These are phyloP conservation scores for Phragmites australis DNA, from an alignment of 176 grass and related monocot species.

Conservation along the genomic window DNA sequence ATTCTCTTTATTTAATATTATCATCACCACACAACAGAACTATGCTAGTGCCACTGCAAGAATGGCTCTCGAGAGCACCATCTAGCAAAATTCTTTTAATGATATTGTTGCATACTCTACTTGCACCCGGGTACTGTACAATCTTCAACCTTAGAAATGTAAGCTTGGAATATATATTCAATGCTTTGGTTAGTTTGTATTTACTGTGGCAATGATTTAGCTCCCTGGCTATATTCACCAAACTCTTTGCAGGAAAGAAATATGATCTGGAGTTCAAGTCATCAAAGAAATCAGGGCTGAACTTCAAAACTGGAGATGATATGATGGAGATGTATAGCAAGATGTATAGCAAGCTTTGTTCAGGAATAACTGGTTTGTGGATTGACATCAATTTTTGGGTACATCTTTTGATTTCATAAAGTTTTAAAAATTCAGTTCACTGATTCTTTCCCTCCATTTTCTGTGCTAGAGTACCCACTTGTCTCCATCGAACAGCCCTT, in stretches of 20 bases:
- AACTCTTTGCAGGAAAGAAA: conserved; percentile 76
- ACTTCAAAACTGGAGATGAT: conserved; percentile 87
- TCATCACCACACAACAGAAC: background rate
- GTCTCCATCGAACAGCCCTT: conserved; percentile 92
- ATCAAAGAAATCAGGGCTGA: conserved; percentile 60
- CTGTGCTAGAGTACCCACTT: conserved; percentile 77
- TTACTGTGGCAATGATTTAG: conserved; percentile 19
- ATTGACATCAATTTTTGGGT: background rate
- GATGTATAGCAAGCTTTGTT: conserved; percentile 79
- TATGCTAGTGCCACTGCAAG: background rate
- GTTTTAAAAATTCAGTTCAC: background rate
- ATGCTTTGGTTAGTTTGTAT: conserved; percentile 9
- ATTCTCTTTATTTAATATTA: conserved; percentile 2
- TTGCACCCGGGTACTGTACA: background rate
- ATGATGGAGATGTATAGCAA: conserved; percentile 96
- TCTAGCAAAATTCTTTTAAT: conserved; percentile 24
- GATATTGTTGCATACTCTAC: conserved; percentile 1
- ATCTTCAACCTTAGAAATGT: conserved; percentile 34
- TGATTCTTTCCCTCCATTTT: conserved; percentile 29
- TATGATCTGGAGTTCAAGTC: conserved; percentile 90
- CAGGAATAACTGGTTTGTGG: conserved; percentile 57
- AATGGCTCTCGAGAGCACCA: conserved; percentile 1
- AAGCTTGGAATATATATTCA: conserved; percentile 1
- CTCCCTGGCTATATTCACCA: conserved; percentile 15
- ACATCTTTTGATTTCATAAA: conserved; percentile 13